These are phyloP conservation scores for Penicillium frequentans DNA, from an alignment of 2,329 filamentous ascomycete genomes.

Conservation along the genomic window DNA sequence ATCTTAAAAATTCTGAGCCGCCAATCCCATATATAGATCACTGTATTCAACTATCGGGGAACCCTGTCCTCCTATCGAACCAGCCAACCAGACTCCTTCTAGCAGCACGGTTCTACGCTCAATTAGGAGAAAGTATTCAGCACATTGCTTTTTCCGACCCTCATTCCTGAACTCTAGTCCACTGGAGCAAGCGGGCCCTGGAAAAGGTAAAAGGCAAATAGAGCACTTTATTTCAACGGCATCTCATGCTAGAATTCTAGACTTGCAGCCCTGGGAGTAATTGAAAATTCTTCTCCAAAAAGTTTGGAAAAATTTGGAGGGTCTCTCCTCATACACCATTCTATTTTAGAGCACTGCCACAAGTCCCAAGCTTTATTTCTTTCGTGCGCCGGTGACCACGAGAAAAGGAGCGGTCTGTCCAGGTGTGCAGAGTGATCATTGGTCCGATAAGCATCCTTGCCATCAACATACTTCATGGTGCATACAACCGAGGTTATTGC, in stretches of 20 bases:
- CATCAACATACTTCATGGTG: not conserved
- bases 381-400: not conserved
- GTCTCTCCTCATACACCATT: not conserved
- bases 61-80: not conserved
- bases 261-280: not conserved
- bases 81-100: not conserved
- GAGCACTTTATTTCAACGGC: slow-evolving; percentile 21
- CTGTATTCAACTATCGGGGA: not conserved
- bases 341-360: not conserved
- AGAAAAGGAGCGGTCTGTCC: slow-evolving; percentile 8
- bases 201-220: slow-evolving; percentile 9
- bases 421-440: not conserved
- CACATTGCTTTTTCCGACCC: slow-evolving; percentile 7
- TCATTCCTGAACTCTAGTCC: not conserved
- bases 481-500: not conserved
- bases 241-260: not conserved
- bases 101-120: not conserved
- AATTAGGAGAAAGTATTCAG: not conserved
- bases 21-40: not conserved
- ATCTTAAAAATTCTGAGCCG: not conserved
- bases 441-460: slow-evolving; percentile 5
- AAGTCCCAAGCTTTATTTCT: not conserved
- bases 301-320: not conserved
- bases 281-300: not conserved
- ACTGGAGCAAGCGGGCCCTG: slow-evolving; percentile 6